Evolutionary conservation across 2,329 filamentous ascomycete species (phyloP).

Genomic region (Cercospora sp.): DNA sequence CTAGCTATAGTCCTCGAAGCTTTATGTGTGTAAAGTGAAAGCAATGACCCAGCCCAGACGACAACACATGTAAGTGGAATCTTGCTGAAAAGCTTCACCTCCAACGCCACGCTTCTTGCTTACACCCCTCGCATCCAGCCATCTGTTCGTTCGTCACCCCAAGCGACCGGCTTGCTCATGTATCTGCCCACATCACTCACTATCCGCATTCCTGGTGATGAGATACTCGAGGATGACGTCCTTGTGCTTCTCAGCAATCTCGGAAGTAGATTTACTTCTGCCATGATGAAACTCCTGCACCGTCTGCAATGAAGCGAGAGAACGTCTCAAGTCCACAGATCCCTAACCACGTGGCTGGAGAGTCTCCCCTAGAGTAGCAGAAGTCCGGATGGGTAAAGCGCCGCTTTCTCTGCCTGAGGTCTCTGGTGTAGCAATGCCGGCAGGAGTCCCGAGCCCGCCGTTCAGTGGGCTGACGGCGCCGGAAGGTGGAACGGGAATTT

Average conservation of each 20-base stretch:
- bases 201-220: not conserved
- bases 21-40: not conserved
- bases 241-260: constrained; percentile 4
- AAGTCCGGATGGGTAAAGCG: constrained; percentile 8
- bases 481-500: constrained; percentile 68
- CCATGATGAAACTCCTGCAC: constrained; percentile 8
- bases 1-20: not conserved
- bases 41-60: not conserved
- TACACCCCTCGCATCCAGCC: not conserved
- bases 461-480: constrained; percentile 44
- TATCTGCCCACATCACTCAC: not conserved
- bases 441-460: constrained; percentile 30
- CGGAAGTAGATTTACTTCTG: constrained; percentile 4
- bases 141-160: not conserved
- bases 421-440: constrained; percentile 20
- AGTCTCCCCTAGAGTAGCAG: not conserved
- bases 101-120: not conserved
- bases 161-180: not conserved
- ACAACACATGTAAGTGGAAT: not conserved
- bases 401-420: constrained; percentile 17
- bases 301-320: not conserved
- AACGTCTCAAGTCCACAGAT: constrained; percentile 5
- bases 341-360: constrained; percentile 8
- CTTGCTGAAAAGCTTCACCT: not conserved
- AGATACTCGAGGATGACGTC: not conserved